Evolutionary conservation across 2,329 filamentous ascomycete species (phyloP).

Genomic region (Fusarium dlaminii): DNA sequence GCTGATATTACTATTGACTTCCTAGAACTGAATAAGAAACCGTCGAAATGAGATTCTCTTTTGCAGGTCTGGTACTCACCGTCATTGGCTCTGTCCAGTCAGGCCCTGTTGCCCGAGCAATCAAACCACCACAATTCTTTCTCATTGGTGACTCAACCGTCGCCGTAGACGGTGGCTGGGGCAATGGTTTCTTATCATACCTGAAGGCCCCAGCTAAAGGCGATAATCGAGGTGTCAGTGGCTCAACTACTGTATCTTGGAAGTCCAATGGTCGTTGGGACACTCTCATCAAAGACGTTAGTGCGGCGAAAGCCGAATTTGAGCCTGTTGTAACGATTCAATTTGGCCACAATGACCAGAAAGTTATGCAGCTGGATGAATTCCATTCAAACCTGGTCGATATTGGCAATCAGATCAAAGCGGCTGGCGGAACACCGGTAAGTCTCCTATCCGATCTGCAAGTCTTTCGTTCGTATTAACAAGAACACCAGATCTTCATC

Average conservation of each 20-base stretch:
- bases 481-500: not conserved
- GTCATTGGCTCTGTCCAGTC: not conserved
- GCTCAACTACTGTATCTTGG: conserved; percentile 1
- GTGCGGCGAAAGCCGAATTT: not conserved
- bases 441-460: rapidly evolving
- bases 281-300: not conserved
- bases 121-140: conserved; percentile 1
- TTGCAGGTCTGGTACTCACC: not conserved
- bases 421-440: not conserved
- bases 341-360: conserved; percentile 11
- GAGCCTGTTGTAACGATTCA: conserved; percentile 4
- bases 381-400: not conserved
- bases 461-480: rapidly evolving
- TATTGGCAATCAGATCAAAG: not conserved
- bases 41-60: not conserved
- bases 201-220: not conserved
- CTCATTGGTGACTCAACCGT: conserved; percentile 7
- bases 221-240: not conserved
- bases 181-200: not conserved
- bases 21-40: not conserved
- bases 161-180: not conserved
- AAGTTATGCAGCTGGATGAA: not conserved
- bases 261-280: conserved; percentile 14
- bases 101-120: not conserved
- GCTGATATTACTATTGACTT: not conserved